Evolutionary conservation across 768 basidiomycete genomes (phyloP).

Genomic region (Rhodotorula kratochvilovae): DNA sequence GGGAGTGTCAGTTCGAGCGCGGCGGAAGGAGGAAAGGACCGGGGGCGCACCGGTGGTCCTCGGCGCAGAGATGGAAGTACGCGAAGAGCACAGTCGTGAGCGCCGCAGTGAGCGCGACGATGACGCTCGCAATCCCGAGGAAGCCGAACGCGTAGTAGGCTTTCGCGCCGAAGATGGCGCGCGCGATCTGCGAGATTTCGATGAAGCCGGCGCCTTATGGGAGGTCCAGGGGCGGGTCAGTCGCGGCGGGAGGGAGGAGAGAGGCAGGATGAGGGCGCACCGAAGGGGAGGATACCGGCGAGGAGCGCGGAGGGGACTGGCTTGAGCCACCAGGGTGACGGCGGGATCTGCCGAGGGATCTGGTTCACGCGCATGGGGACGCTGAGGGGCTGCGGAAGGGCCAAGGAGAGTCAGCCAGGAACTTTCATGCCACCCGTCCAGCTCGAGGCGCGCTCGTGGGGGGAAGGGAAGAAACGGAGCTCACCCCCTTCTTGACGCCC

Average conservation of each 20-base stretch:
- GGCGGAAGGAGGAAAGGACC: background rate
- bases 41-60: constrained; percentile 73
- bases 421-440: background rate
- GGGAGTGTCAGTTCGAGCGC: constrained; percentile 17
- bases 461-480: constrained; percentile 40
- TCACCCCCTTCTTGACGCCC: constrained; percentile 78
- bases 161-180: constrained; percentile 79
- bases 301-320: constrained; percentile 55
- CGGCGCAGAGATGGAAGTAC: constrained; percentile 84
- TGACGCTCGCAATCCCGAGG: constrained; percentile 74
- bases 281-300: constrained; percentile 89
- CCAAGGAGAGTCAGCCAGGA: background rate
- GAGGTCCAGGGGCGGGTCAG: no score
- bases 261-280: constrained; percentile 42
- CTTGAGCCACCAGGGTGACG: constrained; percentile 53
- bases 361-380: constrained; percentile 84
- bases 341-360: constrained; percentile 95
- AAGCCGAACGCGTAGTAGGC: constrained; percentile 97
- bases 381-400: constrained; percentile 56
- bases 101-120: constrained; percentile 78
- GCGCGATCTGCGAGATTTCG: constrained; percentile 86
- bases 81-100: constrained; percentile 43
- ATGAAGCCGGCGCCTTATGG: constrained; percentile 80
- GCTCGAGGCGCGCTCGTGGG: no score
- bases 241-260: background rate